These are phyloP conservation scores for Penicillium robsamsonii DNA, from an alignment of 495 filamentous ascomycete genomes.

Conservation along the genomic window DNA sequence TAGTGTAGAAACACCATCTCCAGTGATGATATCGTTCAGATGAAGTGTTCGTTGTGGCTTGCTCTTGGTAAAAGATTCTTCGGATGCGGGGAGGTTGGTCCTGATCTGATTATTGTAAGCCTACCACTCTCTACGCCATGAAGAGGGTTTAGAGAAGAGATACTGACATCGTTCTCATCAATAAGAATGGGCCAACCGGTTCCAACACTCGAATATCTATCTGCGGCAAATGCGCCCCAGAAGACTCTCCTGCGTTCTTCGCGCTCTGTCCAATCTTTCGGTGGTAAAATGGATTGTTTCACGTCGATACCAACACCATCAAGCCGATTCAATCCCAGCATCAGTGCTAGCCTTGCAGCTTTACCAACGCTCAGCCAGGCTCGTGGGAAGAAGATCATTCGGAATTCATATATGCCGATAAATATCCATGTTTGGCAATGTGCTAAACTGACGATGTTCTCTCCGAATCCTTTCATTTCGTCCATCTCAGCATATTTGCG, in stretches of 20 bases:
- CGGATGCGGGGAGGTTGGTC: conserved; percentile 79
- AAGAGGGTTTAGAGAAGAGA: background rate
- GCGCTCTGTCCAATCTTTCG: conserved; percentile 87
- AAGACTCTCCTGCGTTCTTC: conserved; percentile 92
- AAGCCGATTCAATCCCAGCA: conserved; percentile 90
- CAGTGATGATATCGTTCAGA: conserved; percentile 68
- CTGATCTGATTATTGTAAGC: conserved; percentile 52
- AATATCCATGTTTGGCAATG: conserved; percentile 82
- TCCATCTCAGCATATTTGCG: conserved; percentile 87
- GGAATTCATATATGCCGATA: conserved; percentile 84
- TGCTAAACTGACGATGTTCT: conserved; percentile 75
- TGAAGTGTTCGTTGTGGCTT: conserved; percentile 66
- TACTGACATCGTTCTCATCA: conserved; percentile 80
- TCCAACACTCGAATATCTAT: conserved; percentile 93
- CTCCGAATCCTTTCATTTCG: conserved; percentile 91
- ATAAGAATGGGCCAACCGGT: conserved; percentile 96
- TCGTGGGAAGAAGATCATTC: conserved; percentile 95
- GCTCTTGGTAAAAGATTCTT: conserved; percentile 84
- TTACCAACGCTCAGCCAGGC: conserved; percentile 92
- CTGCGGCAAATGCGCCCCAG: conserved; percentile 87
- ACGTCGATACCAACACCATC: conserved; percentile 87
- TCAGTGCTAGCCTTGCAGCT: conserved; percentile 71
- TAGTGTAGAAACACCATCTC: conserved; percentile 65
- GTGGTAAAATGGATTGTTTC: conserved; percentile 82
- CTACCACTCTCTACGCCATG: background rate